Evolutionary conservation across 2,329 filamentous ascomycete species (phyloP).

Genomic region (Monilinia aucupariae): DNA sequence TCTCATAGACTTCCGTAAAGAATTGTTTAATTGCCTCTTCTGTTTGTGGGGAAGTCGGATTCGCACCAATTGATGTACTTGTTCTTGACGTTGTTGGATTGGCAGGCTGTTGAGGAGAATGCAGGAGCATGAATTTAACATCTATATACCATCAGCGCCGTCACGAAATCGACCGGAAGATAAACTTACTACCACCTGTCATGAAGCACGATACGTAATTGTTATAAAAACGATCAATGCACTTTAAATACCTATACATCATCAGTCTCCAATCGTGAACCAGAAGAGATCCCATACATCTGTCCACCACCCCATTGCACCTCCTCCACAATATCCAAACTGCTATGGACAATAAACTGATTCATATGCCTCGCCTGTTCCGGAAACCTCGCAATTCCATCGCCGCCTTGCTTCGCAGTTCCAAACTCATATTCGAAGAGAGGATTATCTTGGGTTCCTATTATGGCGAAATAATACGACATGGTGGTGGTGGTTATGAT

Average conservation of each 20-base stretch:
- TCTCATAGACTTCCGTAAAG: slow-evolving; percentile 92
- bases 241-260: slow-evolving; percentile 76
- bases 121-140: slow-evolving; percentile 88
- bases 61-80: slow-evolving; percentile 69
- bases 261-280: slow-evolving; percentile 10
- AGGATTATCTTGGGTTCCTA: slow-evolving; percentile 91
- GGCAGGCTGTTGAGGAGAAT: slow-evolving; percentile 61
- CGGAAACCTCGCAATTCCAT: slow-evolving; percentile 82
- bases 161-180: background rate
- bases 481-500: slow-evolving; percentile 45
- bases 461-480: slow-evolving; percentile 98
- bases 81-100: slow-evolving; percentile 45
- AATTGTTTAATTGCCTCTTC: slow-evolving; percentile 95
- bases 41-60: slow-evolving; percentile 81
- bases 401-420: slow-evolving; percentile 90
- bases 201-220: slow-evolving; percentile 94
- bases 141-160: slow-evolving; percentile 37
- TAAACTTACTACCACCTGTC: slow-evolving; percentile 62
- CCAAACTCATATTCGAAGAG: slow-evolving; percentile 97
- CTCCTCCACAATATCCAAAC: slow-evolving; percentile 92
- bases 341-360: slow-evolving; percentile 94
- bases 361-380: slow-evolving; percentile 90
- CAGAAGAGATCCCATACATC: slow-evolving; percentile 53
- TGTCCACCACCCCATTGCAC: slow-evolving; percentile 85
- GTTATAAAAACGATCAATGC: slow-evolving; percentile 94